These are phyloP conservation scores for Agrocybe praecox DNA, from an alignment of 768 basidiomycete genomes.

Conservation along the genomic window DNA sequence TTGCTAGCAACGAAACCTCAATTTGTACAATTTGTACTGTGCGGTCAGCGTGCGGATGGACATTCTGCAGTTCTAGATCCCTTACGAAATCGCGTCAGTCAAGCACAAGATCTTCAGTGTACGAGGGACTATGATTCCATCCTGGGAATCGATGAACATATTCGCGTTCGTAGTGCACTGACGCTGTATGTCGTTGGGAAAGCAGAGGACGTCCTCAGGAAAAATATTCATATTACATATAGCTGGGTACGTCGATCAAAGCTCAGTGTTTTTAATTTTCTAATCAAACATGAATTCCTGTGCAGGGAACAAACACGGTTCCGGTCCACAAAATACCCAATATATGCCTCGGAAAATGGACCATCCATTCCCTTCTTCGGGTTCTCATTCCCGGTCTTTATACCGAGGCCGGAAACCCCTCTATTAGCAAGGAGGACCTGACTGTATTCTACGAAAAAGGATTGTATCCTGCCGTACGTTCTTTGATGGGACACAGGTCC, in stretches of 20 bases:
- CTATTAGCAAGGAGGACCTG: slow-evolving; percentile 10
- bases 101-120: not conserved
- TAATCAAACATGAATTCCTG: not conserved
- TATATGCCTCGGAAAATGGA: too few relatives aligned
- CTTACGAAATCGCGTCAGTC: slow-evolving; percentile 6
- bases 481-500: not conserved
- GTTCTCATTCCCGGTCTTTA: slow-evolving; percentile 29
- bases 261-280: slow-evolving; percentile 9
- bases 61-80: slow-evolving; percentile 22
- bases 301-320: slow-evolving; percentile 4
- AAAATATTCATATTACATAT: slow-evolving; percentile 19
- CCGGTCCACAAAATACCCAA: too few relatives aligned
- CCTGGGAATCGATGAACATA: slow-evolving; percentile 16
- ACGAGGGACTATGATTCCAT: slow-evolving; percentile 25
- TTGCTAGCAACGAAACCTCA: too few relatives aligned
- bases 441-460: slow-evolving; percentile 24
- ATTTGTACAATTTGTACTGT: slow-evolving; percentile 16
- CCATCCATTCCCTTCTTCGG: slow-evolving; percentile 20
- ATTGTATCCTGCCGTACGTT: slow-evolving; percentile 21
- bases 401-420: not conserved
- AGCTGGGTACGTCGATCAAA: slow-evolving; percentile 2
- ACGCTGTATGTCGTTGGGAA: slow-evolving; percentile 15
- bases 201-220: slow-evolving; percentile 14
- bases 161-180: slow-evolving; percentile 4
- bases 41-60: slow-evolving; percentile 3